phyloP scores from a whole-genome alignment of 345 rosid species.

The Eucalyptus lansdowneana region DNA sequence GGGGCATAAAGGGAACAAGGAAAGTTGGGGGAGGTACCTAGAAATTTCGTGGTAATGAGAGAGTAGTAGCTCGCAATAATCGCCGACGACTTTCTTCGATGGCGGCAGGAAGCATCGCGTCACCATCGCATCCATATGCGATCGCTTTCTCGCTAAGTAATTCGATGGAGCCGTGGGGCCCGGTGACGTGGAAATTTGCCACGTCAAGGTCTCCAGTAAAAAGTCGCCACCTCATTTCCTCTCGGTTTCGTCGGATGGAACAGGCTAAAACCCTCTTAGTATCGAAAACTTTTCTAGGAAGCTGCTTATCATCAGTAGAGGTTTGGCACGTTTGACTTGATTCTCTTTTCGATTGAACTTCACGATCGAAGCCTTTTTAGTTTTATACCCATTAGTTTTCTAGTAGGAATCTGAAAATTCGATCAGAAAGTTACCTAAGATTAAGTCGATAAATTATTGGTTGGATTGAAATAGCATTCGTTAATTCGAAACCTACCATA shows the following conservation, averaged over 20 bases:
- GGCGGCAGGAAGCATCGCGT: background rate
- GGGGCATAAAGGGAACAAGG: background rate
- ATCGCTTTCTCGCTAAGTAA: background rate
- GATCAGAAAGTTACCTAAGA: too few species aligned
- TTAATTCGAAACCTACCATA: too few species aligned
- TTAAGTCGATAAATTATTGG: too few species aligned
- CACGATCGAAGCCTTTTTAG: background rate
- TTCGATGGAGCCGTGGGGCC: background rate
- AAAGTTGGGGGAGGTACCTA: background rate
- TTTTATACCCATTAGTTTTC: background rate
- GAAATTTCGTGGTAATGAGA: background rate
- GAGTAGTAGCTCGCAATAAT: background rate
- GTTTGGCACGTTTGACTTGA: background rate
- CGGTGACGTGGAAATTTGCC: background rate
- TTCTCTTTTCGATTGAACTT: background rate
- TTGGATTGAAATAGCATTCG: background rate
- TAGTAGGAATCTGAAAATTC: rapidly evolving
- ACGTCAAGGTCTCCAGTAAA: background rate
- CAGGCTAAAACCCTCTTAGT: background rate
- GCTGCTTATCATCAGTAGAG: background rate
- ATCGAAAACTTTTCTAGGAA: background rate
- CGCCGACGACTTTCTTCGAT: background rate
- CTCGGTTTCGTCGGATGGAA: background rate
- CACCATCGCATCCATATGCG: too few species aligned
- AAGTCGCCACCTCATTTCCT: background rate